Evolutionary conservation across 345 rosid species (phyloP), one percentile per base, ranked within the genome.

Genomic region (Heritiera fomes): DNA sequence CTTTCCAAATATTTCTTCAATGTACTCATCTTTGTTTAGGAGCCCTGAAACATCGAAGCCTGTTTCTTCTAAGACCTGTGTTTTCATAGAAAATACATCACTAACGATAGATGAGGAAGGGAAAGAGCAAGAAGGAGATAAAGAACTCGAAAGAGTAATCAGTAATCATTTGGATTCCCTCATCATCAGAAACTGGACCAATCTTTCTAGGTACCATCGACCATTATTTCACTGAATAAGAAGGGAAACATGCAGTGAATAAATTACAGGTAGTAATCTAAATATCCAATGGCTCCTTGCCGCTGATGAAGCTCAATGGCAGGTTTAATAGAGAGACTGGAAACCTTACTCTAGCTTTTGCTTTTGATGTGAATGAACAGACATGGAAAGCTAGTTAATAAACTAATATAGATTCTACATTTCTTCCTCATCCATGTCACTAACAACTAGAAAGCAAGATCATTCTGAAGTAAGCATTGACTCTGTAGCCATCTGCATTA

Each of bases 31-130:
- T 83, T 89, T 90, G 83, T 94, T 88, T 73, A 94, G 92, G 80
- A 92, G 90, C 75, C 88, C 85, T 68, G 95, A 88, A 73, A 94
- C 90, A 84, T 97, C 98, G 75, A 97, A 94, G 55, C 98, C 99
- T 1, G 99, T 91, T 87, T 97, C 99, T 80, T 97, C 99, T 72
- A 89, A 82, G 62, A 97, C 99, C 98, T 97, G 87, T 43, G 78
- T 67, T 78, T 81, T 50, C 70, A 81, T n/a, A 50, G 9, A 80
- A 68, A 61, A 50, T 64, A 71, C 30, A 62, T 52, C 49, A 77
- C 49, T 7, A 60, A 40, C 49, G 23, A 66, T 10, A 17, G 34
- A 52, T 7, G 46, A 38, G 45, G 49, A 53, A 32, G 17, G 60
- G 45, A 50, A 43, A 43, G 34, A 6, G 46, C 5, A 2, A 78